Evolutionary conservation across 2,329 filamentous ascomycete genomes (phyloP), one percentile per base, ranked within the genome.

Genomic region (Sordariomycetes sp.): DNA sequence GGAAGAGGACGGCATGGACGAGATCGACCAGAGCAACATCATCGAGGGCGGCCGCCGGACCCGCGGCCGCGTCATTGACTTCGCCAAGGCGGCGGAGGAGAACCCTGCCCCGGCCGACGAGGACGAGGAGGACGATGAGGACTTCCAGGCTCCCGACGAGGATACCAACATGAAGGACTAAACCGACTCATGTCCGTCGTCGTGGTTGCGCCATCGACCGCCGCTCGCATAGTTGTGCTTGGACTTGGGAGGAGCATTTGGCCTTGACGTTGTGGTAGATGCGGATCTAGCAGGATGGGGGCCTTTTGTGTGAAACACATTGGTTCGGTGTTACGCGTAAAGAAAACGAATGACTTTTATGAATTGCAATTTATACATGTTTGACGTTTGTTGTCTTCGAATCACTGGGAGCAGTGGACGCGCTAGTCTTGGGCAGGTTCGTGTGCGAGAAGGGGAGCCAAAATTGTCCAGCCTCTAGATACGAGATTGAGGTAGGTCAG

Each of bases 11-110:
- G 87, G 88, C 71, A 82, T 96, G 78, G 89, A 95, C 69, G 91
- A 92, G 74, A 96, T 99, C 70, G 89, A 95, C 69, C 76, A 82
- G 58, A 81, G 82, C 70, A 97, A 97, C 80, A 95, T 97, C 70
- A 84, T 97, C 68, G 70, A 75, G 59, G 80, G 78, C 62, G 86
- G 86, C 61, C 82, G 85, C 65, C 92, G 94, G 72, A 97, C 92
- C 62, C 92, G 92, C 67, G 91, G 91, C 68, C 89, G 89, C 72
- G 80, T 85, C 67, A 96, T 97, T 69, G 89, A 97, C 78, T 97
- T 89, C 74, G 87, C 87, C 66, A 90, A 95, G 76, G 91, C 91
- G 22, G 90, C 89, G 28, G 79, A 87, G 72, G 84, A 95, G 71
- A 81, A 87, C 65, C 83, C 81, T 53, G 81, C 78, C 62, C 81